Evolutionary conservation across 2,329 filamentous ascomycete species (phyloP), one percentile per base, ranked within the genome.

Genomic region (Penicillium sp.): DNA sequence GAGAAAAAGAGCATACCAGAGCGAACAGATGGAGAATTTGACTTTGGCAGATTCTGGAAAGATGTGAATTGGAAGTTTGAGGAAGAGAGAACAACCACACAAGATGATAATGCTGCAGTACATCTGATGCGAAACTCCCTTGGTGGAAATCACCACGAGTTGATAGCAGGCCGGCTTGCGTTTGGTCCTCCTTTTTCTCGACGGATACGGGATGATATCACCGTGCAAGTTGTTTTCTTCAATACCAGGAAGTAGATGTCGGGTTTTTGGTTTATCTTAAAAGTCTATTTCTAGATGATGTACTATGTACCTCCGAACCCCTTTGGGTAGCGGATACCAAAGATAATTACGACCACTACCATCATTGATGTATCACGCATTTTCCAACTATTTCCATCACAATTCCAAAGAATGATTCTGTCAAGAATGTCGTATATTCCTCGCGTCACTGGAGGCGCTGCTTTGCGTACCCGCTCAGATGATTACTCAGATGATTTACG

Each of bases 101-200:
- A 82, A 63, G 81, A 84, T 60, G 77, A 81, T 3, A 81, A 84
- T 57, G 81, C 73, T 4, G 82, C 82, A 0, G 77, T 80, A 3
- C 82, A 83, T 70, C 68, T 85, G 17, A 71, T 80, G 51, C 74
- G 79, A 49, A 84, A 84, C 64, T 80, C 81, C 2, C 71, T 84
- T 43, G 82, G 82, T 8, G 82, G 82, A 0, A 78, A 73, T 31
- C 63, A 75, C 54, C 67, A 73, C 33, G 73, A 74, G 53, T 47
- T 71, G 65, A 57, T 74, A 13, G 62, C 67, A 19, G 71, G 69
- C 3, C 62, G 67, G 48, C 63, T 75, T 54, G 69, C 67, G 3
- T 67, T 67, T 29, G 56, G 41, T 7, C 49, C 62, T 49, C 71
- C 71, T 6, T 67, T 61, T 23, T 67, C 71, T 5, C 61, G 80